These are phyloP conservation scores for Capsicum chinense DNA, from an alignment of 257 asterid genomes.

Conservation along the genomic window DNA sequence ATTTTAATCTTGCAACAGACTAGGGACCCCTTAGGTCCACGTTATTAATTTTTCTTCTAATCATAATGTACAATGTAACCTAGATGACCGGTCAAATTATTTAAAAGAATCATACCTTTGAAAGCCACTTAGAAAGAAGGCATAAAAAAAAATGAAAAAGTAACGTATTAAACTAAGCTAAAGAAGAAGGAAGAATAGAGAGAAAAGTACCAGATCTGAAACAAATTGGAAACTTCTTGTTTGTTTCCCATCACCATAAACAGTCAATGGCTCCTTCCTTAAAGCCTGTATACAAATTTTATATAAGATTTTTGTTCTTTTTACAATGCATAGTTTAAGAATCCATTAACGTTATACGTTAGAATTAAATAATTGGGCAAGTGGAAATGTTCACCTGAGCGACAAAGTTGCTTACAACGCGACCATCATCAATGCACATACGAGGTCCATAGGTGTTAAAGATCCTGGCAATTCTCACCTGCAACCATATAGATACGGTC, in stretches of 20 bases:
- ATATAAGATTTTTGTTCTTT: background rate
- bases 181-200: background rate
- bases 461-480: slow-evolving; percentile 97
- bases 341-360: background rate
- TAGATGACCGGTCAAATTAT: background rate
- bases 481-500: slow-evolving; percentile 23
- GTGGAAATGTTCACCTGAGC: slow-evolving; percentile 74
- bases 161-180: background rate
- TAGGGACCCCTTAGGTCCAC: background rate
- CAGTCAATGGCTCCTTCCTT: slow-evolving; percentile 93
- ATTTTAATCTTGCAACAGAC: background rate
- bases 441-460: slow-evolving; percentile 98
- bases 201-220: slow-evolving; percentile 84
- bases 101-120: slow-evolving; percentile 14
- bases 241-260: slow-evolving; percentile 97
- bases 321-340: background rate
- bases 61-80: slow-evolving; percentile 2
- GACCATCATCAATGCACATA: slow-evolving; percentile 99
- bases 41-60: background rate
- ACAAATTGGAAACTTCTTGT: slow-evolving; percentile 96
- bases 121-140: slow-evolving; percentile 4
- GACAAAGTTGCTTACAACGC: slow-evolving; percentile 97
- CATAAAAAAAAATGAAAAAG: slow-evolving; percentile 2
- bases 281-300: slow-evolving; percentile 61
- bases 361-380: background rate